Evolutionary conservation across 1,284 basidiomycete species (phyloP).

Genomic region (Puccinia coronata): DNA sequence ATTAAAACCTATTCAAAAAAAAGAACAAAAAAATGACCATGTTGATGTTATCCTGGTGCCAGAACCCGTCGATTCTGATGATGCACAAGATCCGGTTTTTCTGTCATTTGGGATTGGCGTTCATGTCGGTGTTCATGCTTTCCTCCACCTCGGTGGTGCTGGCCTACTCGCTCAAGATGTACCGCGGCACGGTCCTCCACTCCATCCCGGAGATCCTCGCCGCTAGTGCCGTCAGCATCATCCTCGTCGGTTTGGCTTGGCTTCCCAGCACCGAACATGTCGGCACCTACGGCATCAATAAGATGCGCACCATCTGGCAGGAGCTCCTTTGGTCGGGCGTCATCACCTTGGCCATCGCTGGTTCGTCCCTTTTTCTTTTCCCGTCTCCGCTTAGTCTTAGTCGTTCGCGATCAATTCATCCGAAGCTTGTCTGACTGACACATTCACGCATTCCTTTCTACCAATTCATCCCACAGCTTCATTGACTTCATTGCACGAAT

Average conservation of each 20-base stretch:
- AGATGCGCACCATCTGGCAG: conserved; percentile 24
- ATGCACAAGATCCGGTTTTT: conserved; percentile 38
- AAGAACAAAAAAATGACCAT: conserved; percentile 2
- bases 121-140: conserved; percentile 24
- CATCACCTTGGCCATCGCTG: not conserved
- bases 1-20: no score
- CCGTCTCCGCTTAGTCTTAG: not conserved
- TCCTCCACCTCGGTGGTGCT: conserved; percentile 39
- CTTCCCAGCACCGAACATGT: conserved; percentile 28
- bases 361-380: conserved; percentile 12
- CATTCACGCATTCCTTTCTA: not conserved
- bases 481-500: conserved; percentile 34
- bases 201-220: conserved; percentile 31
- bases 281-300: conserved; percentile 18
- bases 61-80: conserved; percentile 5
- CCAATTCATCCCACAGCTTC: not conserved
- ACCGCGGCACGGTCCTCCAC: conserved; percentile 21
- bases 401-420: not conserved
- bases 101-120: conserved; percentile 25
- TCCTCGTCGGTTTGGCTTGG: conserved; percentile 36
- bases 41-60: conserved; percentile 33
- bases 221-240: conserved; percentile 17
- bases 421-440: not conserved
- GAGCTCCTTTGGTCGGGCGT: conserved; percentile 32
- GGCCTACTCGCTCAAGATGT: conserved; percentile 47